Conservation (phyloP, 768 basidiomycete species). For the Clitopilus passeckerianus region DNA sequence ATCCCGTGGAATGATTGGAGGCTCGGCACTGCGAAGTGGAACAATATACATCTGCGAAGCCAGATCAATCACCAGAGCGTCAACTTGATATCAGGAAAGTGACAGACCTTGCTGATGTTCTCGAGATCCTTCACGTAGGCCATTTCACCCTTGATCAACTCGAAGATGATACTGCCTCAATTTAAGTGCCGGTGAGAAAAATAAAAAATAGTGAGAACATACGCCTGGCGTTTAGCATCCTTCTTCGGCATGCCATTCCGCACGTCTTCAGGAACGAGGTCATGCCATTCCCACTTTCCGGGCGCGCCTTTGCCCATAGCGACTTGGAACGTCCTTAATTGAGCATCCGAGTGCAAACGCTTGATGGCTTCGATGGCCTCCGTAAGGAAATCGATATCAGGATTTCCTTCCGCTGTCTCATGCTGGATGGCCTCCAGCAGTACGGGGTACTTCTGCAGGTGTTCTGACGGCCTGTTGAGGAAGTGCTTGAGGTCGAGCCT, state of each 20-base stretch:
- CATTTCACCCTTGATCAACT: conserved; percentile 95
- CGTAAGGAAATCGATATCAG: conserved; percentile 77
- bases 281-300: conserved; percentile 87
- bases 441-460: conserved; percentile 80
- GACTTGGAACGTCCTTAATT: conserved; percentile 85
- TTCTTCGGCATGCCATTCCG: conserved; percentile 59
- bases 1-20: conserved; percentile 72
- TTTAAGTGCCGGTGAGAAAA: conserved; percentile 8
- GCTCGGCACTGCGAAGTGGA: conserved; percentile 66
- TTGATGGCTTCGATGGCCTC: conserved; percentile 84
- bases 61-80: not conserved
- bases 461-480: conserved; percentile 74
- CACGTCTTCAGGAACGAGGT: conserved; percentile 69
- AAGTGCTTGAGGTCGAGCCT: conserved; percentile 71
- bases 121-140: conserved; percentile 90
- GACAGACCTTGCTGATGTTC: conserved; percentile 69
- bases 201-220: conserved; percentile 3
- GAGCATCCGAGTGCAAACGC: conserved; percentile 74
- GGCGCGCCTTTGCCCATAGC: conserved; percentile 81
- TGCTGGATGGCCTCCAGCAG: conserved; percentile 81
- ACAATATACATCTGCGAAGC: conserved; percentile 69
- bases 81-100: not conserved
- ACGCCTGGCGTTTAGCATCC: conserved; percentile 84
- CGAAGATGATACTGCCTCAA: conserved; percentile 73
- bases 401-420: conserved; percentile 76